Conservation (phyloP, 768 basidiomycete species). For the Psilocybe subaeruginosa region DNA sequence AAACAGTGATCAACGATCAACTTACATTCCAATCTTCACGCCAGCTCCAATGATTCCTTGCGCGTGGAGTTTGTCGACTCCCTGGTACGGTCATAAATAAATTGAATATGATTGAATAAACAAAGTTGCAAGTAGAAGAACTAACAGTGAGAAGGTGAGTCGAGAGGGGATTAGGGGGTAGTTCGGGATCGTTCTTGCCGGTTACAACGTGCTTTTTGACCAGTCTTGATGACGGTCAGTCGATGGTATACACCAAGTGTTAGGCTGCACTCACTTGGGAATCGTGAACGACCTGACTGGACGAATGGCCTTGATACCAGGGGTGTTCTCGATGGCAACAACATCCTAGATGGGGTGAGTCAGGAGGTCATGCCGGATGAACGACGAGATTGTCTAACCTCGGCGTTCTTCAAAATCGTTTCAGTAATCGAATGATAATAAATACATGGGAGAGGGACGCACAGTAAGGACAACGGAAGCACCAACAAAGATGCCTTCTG, state of each 20-base stretch:
- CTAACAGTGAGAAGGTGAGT: slow-evolving; percentile 56
- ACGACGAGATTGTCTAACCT: slow-evolving; percentile 13
- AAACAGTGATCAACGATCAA: not conserved
- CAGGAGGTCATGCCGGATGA: not conserved
- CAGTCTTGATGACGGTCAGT: slow-evolving; percentile 17
- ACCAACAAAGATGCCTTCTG: slow-evolving; percentile 59
- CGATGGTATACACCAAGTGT: no score
- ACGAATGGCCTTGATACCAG: slow-evolving; percentile 57
- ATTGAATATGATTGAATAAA: not conserved
- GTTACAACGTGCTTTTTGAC: slow-evolving; percentile 39
- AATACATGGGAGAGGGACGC: slow-evolving; percentile 13
- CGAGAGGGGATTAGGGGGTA: slow-evolving; percentile 45
- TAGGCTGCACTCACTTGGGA: slow-evolving; percentile 25
- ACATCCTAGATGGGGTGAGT: slow-evolving; percentile 40
- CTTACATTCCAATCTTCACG: slow-evolving; percentile 66
- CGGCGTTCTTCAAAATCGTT: slow-evolving; percentile 15
- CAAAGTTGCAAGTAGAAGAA: slow-evolving; percentile 2
- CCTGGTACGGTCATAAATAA: slow-evolving; percentile 30
- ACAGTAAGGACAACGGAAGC: slow-evolving; percentile 54
- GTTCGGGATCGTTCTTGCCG: slow-evolving; percentile 38
- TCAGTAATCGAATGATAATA: not conserved
- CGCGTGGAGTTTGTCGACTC: slow-evolving; percentile 67
- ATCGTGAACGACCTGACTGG: slow-evolving; percentile 46
- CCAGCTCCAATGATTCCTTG: slow-evolving; percentile 66
- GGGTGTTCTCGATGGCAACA: slow-evolving; percentile 39